Conservation (phyloP, 306 rosid species). For the Bauhinia variegata region DNA sequence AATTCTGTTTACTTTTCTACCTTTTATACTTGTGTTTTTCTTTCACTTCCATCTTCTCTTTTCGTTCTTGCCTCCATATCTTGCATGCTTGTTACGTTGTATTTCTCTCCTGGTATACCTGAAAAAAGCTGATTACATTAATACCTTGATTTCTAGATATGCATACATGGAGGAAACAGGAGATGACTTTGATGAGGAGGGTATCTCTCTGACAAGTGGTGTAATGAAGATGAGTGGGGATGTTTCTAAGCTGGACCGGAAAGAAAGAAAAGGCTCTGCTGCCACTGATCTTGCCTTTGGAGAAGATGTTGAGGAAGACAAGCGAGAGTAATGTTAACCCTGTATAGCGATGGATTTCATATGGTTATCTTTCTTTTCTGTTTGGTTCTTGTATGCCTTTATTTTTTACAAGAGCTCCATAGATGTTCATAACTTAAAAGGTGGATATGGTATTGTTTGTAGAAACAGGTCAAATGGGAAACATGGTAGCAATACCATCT, state of each 20-base stretch:
- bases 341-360: constrained; percentile 32
- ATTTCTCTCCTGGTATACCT: constrained; percentile 10
- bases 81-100: constrained; percentile 3
- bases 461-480: constrained; percentile 26
- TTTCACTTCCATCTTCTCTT: not conserved
- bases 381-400: not conserved
- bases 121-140: constrained; percentile 7
- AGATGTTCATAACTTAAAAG: constrained; percentile 44
- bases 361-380: not conserved
- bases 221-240: constrained; percentile 57
- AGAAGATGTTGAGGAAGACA: constrained; percentile 88
- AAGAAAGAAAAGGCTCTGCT: constrained; percentile 54
- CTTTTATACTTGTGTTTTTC: too few species aligned
- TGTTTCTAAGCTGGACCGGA: constrained; percentile 51
- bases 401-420: constrained; percentile 34
- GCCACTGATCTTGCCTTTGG: constrained; percentile 53
- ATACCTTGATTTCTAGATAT: constrained; percentile 54
- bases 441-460: too few species aligned
- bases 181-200: constrained; percentile 89
- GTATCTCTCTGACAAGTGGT: constrained; percentile 72
- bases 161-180: constrained; percentile 83
- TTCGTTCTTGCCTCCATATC: not conserved
- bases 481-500: constrained; percentile 22
- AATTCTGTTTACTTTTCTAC: too few species aligned
- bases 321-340: constrained; percentile 63